These are phyloP conservation scores for Hypoxylon intermedium DNA, from an alignment of 495 filamentous ascomycete genomes.

Conservation along the genomic window DNA sequence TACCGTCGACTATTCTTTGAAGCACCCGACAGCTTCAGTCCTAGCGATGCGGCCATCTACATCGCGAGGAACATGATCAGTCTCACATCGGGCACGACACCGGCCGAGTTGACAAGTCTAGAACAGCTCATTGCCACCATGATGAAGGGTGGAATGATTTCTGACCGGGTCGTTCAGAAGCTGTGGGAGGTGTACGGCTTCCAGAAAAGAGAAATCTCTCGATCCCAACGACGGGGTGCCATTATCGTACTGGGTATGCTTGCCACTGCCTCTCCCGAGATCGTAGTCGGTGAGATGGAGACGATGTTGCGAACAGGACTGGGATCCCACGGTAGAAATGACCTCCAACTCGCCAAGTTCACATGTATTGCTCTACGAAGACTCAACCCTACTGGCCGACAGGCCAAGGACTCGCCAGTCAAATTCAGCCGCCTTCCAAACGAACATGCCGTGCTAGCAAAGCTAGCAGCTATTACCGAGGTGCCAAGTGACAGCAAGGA, in stretches of 20 bases:
- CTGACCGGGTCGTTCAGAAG: slow-evolving; percentile 85
- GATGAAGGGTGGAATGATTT: slow-evolving; percentile 91
- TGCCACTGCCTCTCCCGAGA: slow-evolving; percentile 87
- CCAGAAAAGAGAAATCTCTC: slow-evolving; percentile 90
- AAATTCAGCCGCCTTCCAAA: slow-evolving; percentile 83
- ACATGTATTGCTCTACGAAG: slow-evolving; percentile 91
- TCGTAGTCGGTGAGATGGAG: slow-evolving; percentile 92
- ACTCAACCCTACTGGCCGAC: slow-evolving; percentile 81
- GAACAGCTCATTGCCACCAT: slow-evolving; percentile 95
- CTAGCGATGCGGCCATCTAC: slow-evolving; percentile 93
- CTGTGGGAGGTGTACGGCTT: slow-evolving; percentile 97
- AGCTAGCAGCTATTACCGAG: slow-evolving; percentile 83
- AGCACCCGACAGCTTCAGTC: slow-evolving; percentile 82
- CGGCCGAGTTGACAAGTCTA: slow-evolving; percentile 91
- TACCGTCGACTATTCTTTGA: slow-evolving; percentile 97
- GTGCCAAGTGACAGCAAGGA: slow-evolving; percentile 88
- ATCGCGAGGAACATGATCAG: slow-evolving; percentile 99
- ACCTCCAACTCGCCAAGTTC: slow-evolving; percentile 89
- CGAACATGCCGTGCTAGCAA: slow-evolving; percentile 83
- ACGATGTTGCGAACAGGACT: slow-evolving; percentile 90
- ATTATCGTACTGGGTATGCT: slow-evolving; percentile 99
- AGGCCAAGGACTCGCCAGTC: slow-evolving; percentile 72
- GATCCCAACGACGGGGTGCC: slow-evolving; percentile 86
- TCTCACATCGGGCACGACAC: slow-evolving; percentile 91
- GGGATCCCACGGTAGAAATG: slow-evolving; percentile 76